Base-by-base conservation (phyloP, 176 grass and related monocot species). In the Musa acuminata region DNA sequence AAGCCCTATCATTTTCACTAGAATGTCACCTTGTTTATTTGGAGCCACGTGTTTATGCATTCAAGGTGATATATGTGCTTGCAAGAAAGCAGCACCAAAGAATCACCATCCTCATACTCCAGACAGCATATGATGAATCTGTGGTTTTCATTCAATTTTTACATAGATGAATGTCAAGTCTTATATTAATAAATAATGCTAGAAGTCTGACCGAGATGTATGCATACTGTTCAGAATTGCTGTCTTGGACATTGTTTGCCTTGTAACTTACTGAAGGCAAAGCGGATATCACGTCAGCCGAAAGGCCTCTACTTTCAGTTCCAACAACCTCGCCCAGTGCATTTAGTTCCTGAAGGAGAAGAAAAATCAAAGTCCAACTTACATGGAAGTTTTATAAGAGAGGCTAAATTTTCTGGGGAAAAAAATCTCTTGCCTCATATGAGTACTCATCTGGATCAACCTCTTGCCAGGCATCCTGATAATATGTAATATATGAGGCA, bases 11-110 rank as follows among this genome's bases (percentile, higher is more conserved):
- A 19, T 16, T 58, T 17, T 17, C 19, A 27, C 55, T 19, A 13
- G 19, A 4, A 8, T 58, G 13, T 58, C 82, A 99, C 95, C 95
- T 94, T 94, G 82, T 99, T 99, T 87, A 99, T 94, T 83, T 99
- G 86, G 74, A 99, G 88, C 95, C 88, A 99, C 76, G 91, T 89
- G 74, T 91, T 94, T 78, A 99, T 94, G 82, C 95, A 99, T 60
- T 94, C 90, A 21, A 82, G 71, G 80, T 94, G 91, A 76, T 94
- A 99, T 24, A 80, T 86, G 71, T 99, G 95, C 54, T 94, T 94
- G 88, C 95, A 99, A 52, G 90, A 82, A 73, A 99, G 90, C 26
- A 84, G 75, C 76, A 92, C 74, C 80, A 99, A 87, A 64, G 86
- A 89, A 83, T 99, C 95, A 69, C 82, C 95, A 54, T 94, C 90